These are phyloP conservation scores for Diplodia mutila DNA, from an alignment of 2,329 filamentous ascomycete genomes.

Conservation along the genomic window DNA sequence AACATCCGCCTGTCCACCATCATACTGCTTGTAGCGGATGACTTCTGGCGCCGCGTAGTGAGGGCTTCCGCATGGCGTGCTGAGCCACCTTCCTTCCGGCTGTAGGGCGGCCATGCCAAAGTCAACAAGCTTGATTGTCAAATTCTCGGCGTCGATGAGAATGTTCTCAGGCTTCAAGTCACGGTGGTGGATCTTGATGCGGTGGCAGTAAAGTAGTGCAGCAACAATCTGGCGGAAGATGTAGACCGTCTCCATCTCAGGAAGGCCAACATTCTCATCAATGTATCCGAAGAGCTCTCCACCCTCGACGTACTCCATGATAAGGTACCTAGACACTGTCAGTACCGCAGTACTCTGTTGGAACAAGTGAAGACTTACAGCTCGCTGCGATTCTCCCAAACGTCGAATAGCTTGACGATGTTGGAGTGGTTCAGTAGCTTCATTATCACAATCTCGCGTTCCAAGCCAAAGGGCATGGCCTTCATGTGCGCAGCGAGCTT, in stretches of 20 bases:
- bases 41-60: conserved; percentile 97
- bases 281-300: conserved; percentile 89
- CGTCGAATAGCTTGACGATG: conserved; percentile 91
- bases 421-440: conserved; percentile 95
- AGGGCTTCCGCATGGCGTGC: conserved; percentile 91
- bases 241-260: conserved; percentile 78
- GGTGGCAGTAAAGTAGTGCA: conserved; percentile 89
- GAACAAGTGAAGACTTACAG: conserved; percentile 64
- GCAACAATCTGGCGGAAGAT: conserved; percentile 94
- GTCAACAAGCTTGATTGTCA: conserved; percentile 90
- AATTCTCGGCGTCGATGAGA: conserved; percentile 69
- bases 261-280: conserved; percentile 70
- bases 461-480: conserved; percentile 83
- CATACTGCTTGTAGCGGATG: conserved; percentile 75
- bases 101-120: conserved; percentile 98
- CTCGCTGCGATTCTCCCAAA: conserved; percentile 96
- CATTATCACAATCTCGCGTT: conserved; percentile 95
- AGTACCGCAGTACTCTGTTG: conserved; percentile 27
- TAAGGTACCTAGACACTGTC: conserved; percentile 71
- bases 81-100: conserved; percentile 74
- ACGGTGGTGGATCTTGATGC: conserved; percentile 92
- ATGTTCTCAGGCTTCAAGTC: conserved; percentile 98
- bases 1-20: conserved; percentile 84
- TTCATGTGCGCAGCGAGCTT: conserved; percentile 60
- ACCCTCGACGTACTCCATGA: conserved; percentile 87